A percentile compares a stretch with the other conserved stretches of the same genome.
Conservation (phyloP, 495 filamentous ascomycete species). For the Annulohypoxylon moriforme region DNA sequence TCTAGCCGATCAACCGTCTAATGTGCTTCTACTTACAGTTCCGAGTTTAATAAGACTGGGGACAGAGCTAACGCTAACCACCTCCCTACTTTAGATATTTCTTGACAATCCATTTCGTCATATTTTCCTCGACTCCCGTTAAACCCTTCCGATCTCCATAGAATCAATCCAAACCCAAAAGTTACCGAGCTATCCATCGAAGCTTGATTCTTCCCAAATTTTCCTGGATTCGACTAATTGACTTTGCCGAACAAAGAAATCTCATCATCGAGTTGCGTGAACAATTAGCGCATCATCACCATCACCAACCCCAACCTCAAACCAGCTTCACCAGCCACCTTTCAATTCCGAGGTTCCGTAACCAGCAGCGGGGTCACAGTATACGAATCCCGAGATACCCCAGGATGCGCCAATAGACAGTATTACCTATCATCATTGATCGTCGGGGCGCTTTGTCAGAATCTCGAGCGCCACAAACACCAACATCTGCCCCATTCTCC, state of each 20-base stretch:
- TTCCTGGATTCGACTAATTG: not conserved
- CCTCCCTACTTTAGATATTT: constrained; percentile 38
- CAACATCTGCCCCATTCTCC: not conserved
- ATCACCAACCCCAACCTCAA: not conserved
- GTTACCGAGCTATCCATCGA: constrained; percentile 6
- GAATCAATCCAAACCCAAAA: constrained; percentile 19
- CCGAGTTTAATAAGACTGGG: constrained; percentile 23
- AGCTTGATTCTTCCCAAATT: constrained; percentile 2
- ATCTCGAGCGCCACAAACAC: not conserved
- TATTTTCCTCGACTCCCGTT: constrained; percentile 30
- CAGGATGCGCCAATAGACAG: constrained; percentile 33
- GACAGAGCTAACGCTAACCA: constrained; percentile 36
- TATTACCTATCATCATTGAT: not conserved
- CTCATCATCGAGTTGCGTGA: not conserved
- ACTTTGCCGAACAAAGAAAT: constrained; percentile 28
- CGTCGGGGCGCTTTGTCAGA: constrained; percentile 8
- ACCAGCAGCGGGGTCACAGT: constrained; percentile 1
- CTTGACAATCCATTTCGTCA: constrained; percentile 44
- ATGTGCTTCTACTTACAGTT: constrained; percentile 24
- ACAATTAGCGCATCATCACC: constrained; percentile 5
- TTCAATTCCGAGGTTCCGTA: constrained; percentile 5
- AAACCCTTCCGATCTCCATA: constrained; percentile 13
- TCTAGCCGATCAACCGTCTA: not conserved
- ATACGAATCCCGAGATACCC: constrained; percentile 2
- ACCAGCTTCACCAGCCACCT: not conserved